Percentiles rank a stretch among this genome's conserved stretches.
These are phyloP conservation scores for Suillus placidus DNA, from an alignment of 768 basidiomycete genomes.

Conservation along the genomic window DNA sequence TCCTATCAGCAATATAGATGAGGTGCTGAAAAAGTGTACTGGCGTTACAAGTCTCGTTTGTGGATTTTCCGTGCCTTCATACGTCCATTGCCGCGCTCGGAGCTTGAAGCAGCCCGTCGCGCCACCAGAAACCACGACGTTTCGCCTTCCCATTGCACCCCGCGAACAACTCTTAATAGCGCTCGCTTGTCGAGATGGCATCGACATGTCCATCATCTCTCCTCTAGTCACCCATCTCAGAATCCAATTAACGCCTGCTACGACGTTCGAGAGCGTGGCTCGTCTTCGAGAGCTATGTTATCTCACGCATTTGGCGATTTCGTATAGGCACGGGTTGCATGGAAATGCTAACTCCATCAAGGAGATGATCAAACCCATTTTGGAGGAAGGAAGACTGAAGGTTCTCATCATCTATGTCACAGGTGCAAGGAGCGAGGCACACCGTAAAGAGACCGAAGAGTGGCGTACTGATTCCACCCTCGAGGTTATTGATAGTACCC, in stretches of 20 bases:
- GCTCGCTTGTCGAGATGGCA: constrained; percentile 38
- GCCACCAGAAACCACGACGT: constrained; percentile 2
- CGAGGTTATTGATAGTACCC: background rate
- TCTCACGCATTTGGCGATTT: constrained; percentile 22
- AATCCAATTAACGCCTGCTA: constrained; percentile 29
- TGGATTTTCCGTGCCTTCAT: constrained; percentile 37
- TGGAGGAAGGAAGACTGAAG: constrained; percentile 9
- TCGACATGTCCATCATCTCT: constrained; percentile 34
- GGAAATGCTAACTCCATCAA: background rate
- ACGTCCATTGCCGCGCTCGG: constrained; percentile 18
- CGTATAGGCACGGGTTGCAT: constrained; percentile 10
- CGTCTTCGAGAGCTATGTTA: constrained; percentile 16
- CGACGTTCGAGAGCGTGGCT: constrained; percentile 12
- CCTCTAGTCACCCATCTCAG: constrained; percentile 38
- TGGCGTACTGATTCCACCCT: constrained; percentile 5
- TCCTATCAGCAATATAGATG: constrained; percentile 35
- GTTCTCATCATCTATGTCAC: constrained; percentile 19
- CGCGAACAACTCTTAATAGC: constrained; percentile 39
- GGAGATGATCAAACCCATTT: constrained; percentile 13
- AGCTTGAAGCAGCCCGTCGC: background rate
- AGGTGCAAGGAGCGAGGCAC: constrained; percentile 6
- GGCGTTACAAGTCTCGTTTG: constrained; percentile 39
- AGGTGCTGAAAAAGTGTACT: constrained; percentile 33
- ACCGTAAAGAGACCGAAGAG: constrained; percentile 14
- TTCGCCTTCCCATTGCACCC: constrained; percentile 15